Evolutionary conservation across 139 green algal species (phyloP).

Genomic region (Nannochloris sp.): DNA sequence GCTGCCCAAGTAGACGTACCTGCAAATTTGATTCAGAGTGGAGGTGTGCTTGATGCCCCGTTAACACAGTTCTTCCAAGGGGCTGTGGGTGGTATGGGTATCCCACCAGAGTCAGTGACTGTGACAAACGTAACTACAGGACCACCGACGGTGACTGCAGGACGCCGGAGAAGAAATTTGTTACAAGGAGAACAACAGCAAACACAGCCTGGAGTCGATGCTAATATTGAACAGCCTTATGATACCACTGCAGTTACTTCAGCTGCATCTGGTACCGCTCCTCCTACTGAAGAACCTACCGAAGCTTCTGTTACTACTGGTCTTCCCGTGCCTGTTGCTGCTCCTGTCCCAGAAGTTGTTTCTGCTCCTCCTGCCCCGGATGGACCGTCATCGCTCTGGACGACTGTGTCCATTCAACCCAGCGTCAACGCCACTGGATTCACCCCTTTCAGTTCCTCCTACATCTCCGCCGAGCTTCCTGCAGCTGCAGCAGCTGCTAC

Average conservation of each 20-base stretch:
- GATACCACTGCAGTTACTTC: background rate
- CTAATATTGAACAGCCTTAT: no score
- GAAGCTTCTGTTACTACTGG: background rate
- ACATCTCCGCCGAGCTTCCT: background rate
- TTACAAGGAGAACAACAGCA: background rate
- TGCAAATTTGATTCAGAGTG: background rate
- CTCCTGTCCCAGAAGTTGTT: no score
- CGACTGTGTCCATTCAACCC: background rate
- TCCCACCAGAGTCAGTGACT: background rate
- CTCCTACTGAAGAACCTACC: background rate
- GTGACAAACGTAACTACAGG: background rate
- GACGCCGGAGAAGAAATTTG: background rate
- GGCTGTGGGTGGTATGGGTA: background rate
- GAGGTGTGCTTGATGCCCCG: conserved; percentile 4
- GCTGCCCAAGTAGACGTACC: conserved; percentile 13
- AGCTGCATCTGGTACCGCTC: background rate
- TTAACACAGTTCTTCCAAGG: background rate
- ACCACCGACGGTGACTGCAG: background rate
- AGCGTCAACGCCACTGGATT: background rate
- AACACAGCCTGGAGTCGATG: background rate
- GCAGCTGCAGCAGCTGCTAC: background rate
- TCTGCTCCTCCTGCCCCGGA: no score
- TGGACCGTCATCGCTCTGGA: background rate
- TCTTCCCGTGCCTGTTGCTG: no score
- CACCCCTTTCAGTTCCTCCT: background rate